Percentiles rank a stretch among this genome's conserved stretches.
These are phyloP conservation scores for Emmonsiellopsis sp. DNA, from an alignment of 2,329 filamentous ascomycete species.

Conservation along the genomic window DNA sequence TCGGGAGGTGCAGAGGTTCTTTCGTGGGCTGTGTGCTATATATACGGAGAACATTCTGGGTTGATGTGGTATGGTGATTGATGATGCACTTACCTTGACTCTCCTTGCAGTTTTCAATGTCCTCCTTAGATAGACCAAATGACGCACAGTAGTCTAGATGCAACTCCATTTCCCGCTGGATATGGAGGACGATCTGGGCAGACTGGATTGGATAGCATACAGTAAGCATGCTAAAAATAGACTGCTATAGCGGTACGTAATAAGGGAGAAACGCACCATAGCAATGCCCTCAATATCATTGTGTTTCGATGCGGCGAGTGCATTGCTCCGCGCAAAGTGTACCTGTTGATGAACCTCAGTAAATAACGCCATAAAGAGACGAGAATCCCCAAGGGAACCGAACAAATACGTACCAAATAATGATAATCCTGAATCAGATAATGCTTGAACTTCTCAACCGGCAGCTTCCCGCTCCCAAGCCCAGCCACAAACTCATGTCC, in stretches of 20 bases:
- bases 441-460: conserved; percentile 67
- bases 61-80: too few relatives aligned
- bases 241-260: background rate
- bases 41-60: too few relatives aligned
- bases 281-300: conserved; percentile 64
- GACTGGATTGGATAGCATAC: conserved; percentile 34
- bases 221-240: background rate
- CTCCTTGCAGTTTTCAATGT: conserved; percentile 67
- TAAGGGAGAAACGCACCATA: conserved; percentile 41
- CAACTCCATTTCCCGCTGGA: conserved; percentile 68
- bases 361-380: background rate
- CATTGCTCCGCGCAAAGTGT: conserved; percentile 81
- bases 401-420: conserved; percentile 54
- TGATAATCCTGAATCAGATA: conserved; percentile 91
- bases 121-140: conserved; percentile 64
- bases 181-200: conserved; percentile 63
- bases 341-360: conserved; percentile 39
- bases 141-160: conserved; percentile 74
- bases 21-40: too few relatives aligned
- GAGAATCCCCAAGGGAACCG: background rate
- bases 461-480: conserved; percentile 66
- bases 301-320: conserved; percentile 76
- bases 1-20: background rate
- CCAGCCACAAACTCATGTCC: conserved; percentile 73
- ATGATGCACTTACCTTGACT: conserved; percentile 48